Percentiles rank a stretch among this genome's conserved stretches.
Evolutionary conservation across 495 filamentous ascomycete species (phyloP).

Genomic region (Clavariopsis aquatica): DNA sequence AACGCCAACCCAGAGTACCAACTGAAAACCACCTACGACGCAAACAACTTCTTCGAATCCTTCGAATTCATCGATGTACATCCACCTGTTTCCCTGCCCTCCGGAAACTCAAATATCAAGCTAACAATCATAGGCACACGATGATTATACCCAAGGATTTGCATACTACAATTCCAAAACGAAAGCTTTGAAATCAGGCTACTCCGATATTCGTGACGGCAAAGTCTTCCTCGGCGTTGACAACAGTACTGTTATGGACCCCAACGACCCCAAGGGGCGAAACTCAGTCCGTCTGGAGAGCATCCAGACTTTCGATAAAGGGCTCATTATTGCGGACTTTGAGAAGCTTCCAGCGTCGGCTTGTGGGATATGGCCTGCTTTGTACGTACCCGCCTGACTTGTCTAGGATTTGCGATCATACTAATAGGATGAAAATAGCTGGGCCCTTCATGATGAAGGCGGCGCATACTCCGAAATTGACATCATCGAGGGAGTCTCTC

Average conservation of each 20-base stretch:
- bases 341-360: constrained; percentile 39
- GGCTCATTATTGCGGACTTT: constrained; percentile 43
- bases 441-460: constrained; percentile 2
- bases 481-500: constrained; percentile 85
- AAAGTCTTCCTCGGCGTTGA: constrained; percentile 38
- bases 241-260: constrained; percentile 28
- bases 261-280: constrained; percentile 31
- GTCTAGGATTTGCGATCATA: constrained; percentile 49
- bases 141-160: constrained; percentile 6
- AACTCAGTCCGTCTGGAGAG: constrained; percentile 38
- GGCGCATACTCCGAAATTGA: constrained; percentile 52
- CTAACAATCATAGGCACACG: neutral
- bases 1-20: neutral
- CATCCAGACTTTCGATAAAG: constrained; percentile 36
- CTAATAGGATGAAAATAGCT: constrained; percentile 6
- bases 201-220: constrained; percentile 31
- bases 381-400: constrained; percentile 48
- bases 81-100: constrained; percentile 24
- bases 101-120: too few relatives aligned
- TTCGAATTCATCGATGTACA: constrained; percentile 38
- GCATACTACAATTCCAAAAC: constrained; percentile 22
- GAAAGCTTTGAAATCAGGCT: constrained; percentile 27
- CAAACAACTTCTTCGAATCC: constrained; percentile 37
- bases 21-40: constrained; percentile 4
- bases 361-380: constrained; percentile 39